Conservation (phyloP, 1,284 basidiomycete genomes). For the Tilletiaria anomala region DNA sequence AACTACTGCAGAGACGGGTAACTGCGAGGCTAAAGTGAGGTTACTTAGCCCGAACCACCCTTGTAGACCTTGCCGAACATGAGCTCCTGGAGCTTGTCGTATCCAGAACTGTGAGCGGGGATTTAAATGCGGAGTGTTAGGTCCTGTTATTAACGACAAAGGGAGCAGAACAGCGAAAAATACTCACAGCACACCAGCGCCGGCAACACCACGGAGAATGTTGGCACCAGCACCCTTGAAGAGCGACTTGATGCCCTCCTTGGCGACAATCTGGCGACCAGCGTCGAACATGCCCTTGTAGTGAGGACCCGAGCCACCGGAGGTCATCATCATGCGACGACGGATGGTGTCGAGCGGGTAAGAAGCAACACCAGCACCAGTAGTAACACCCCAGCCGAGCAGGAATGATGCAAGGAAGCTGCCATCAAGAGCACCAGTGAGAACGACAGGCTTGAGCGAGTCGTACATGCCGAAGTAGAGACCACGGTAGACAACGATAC, state of each 20-base stretch:
- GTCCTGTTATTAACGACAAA: not conserved
- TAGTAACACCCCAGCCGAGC: conserved; percentile 40
- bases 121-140: too few species aligned
- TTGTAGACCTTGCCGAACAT: conserved; percentile 39
- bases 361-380: conserved; percentile 39
- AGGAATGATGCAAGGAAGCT: conserved; percentile 40
- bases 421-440: conserved; percentile 33
- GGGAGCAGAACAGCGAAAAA: not conserved
- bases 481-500: conserved; percentile 40
- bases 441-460: conserved; percentile 40
- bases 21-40: too few species aligned
- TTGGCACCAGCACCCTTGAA: conserved; percentile 66
- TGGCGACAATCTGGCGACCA: conserved; percentile 62
- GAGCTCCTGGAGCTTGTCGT: conserved; percentile 62
- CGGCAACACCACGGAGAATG: conserved; percentile 94
- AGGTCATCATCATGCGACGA: conserved; percentile 41
- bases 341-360: conserved; percentile 40
- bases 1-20: too few species aligned
- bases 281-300: conserved; percentile 50
- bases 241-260: conserved; percentile 69
- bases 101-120: conserved; percentile 3
- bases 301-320: conserved; percentile 35
- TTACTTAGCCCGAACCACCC: conserved; percentile 4
- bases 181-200: conserved; percentile 86
- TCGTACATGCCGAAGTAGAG: conserved; percentile 41